Percentiles rank a stretch among this genome's conserved stretches.
Conservation (phyloP, 2,329 filamentous ascomycete species). For the Arthroderma uncinatum region DNA sequence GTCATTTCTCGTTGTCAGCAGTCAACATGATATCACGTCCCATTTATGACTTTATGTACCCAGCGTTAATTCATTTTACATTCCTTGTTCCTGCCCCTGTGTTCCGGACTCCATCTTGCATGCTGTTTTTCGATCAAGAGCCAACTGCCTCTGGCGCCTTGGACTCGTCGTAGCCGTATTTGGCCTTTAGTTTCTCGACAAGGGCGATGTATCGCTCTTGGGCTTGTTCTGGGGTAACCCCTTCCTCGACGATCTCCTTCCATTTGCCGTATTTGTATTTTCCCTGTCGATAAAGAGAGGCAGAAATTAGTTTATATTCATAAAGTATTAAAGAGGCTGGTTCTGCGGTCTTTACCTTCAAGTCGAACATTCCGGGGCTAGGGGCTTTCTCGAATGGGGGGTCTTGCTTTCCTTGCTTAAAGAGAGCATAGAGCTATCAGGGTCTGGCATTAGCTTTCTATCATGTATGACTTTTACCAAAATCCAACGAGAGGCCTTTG, state of each 20-base stretch:
- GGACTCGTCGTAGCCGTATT: conserved; percentile 41
- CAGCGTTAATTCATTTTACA: conserved; percentile 3
- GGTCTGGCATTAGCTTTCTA: background rate
- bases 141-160: conserved; percentile 17
- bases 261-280: conserved; percentile 74
- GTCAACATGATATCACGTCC: conserved; percentile 4
- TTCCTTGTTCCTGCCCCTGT: background rate
- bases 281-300: conserved; percentile 40
- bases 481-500: background rate
- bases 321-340: conserved; percentile 16
- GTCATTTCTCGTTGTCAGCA: background rate
- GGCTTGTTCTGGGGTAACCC: conserved; percentile 52
- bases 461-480: background rate
- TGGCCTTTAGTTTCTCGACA: conserved; percentile 59
- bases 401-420: conserved; percentile 28
- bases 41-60: conserved; percentile 1
- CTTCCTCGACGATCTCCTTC: conserved; percentile 57
- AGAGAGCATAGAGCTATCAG: conserved; percentile 30
- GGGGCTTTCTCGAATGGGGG: conserved; percentile 21
- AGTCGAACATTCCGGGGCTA: conserved; percentile 29
- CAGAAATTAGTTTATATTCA: conserved; percentile 12
- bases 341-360: conserved; percentile 25
- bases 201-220: conserved; percentile 65
- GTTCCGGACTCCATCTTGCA: background rate
- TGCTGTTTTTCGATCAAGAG: conserved; percentile 9